Conservation (phyloP, 2,329 filamentous ascomycete species). For the Neofusicoccum laricinum region DNA sequence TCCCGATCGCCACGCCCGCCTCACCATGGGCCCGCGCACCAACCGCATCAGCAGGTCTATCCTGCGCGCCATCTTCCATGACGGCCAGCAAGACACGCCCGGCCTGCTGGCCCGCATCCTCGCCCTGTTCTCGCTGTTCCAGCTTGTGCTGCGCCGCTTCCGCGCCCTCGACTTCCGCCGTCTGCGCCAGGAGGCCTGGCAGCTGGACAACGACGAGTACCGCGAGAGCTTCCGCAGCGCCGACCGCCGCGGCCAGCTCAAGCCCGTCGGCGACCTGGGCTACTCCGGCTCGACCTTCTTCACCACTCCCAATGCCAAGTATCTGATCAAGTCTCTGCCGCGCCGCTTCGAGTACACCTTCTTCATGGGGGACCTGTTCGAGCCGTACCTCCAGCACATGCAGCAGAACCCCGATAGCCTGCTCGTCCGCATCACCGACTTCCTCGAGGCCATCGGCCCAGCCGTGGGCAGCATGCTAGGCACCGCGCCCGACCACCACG, state of each 20-base stretch:
- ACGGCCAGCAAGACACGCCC: slow-evolving; percentile 22
- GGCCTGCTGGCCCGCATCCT: slow-evolving; percentile 45
- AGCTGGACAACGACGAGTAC: slow-evolving; percentile 55
- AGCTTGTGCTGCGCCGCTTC: slow-evolving; percentile 48
- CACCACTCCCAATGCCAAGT: slow-evolving; percentile 62
- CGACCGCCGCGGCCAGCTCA: slow-evolving; percentile 42
- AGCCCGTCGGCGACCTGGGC: slow-evolving; percentile 65
- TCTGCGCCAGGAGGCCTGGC: slow-evolving; percentile 53
- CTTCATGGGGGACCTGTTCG: slow-evolving; percentile 64
- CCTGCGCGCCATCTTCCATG: slow-evolving; percentile 33
- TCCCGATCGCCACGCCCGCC: neutral
- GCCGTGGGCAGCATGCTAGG: slow-evolving; percentile 61
- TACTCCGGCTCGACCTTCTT: slow-evolving; percentile 77
- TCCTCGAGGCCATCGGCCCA: slow-evolving; percentile 55
- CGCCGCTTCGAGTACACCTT: slow-evolving; percentile 68
- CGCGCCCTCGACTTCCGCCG: slow-evolving; percentile 49
- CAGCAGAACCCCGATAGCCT: slow-evolving; percentile 57
- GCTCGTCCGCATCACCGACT: slow-evolving; percentile 69
- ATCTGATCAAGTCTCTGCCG: slow-evolving; percentile 69
- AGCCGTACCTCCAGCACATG: slow-evolving; percentile 65
- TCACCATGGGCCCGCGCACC: slow-evolving; percentile 33
- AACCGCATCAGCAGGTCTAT: slow-evolving; percentile 37
- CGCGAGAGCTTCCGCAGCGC: slow-evolving; percentile 50
- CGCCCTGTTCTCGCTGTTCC: slow-evolving; percentile 54
- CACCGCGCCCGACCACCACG: slow-evolving; percentile 66